Evolutionary conservation across 108 stramenopile species (phyloP).

Genomic region (Cyclotella cryptica): DNA sequence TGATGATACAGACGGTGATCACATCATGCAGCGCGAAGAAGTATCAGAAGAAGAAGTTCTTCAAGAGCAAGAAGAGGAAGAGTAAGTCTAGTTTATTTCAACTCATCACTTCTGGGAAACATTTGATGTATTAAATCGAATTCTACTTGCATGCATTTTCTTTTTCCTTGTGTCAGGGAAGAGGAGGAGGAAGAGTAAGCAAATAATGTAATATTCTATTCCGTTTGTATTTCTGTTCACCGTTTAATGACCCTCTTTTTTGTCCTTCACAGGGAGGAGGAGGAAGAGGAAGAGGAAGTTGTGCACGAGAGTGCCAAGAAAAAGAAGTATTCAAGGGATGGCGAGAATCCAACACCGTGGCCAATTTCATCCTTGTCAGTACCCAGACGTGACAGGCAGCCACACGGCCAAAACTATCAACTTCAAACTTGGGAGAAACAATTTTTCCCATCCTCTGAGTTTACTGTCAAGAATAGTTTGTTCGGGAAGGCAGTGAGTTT

Average conservation of each 20-base stretch:
- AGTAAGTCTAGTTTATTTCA: slow-evolving; percentile 23
- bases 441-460: slow-evolving; percentile 96
- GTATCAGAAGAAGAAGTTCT: slow-evolving; percentile 97
- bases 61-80: slow-evolving; percentile 95
- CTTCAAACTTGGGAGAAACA: slow-evolving; percentile 73
- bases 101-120: not conserved
- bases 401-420: slow-evolving; percentile 15
- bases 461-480: slow-evolving; percentile 94
- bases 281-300: slow-evolving; percentile 96
- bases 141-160: not conserved
- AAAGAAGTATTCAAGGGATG: slow-evolving; percentile 96
- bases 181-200: slow-evolving; percentile 83
- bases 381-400: slow-evolving; percentile 54
- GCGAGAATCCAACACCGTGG: slow-evolving; percentile 96
- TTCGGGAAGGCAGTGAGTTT: slow-evolving; percentile 76
- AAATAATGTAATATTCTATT: not conserved
- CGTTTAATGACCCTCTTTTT: not conserved
- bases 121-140: not conserved
- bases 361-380: slow-evolving; percentile 79
- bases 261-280: slow-evolving; percentile 76
- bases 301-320: slow-evolving; percentile 93
- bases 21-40: slow-evolving; percentile 91
- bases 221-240: not conserved
- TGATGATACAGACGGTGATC: slow-evolving; percentile 89
- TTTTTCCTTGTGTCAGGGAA: slow-evolving; percentile 27